Percentiles rank a stretch among this genome's conserved stretches.
phyloP scores from a whole-genome alignment of 805 yeast genomes.

The Saccharomycopsis fibuligera region DNA sequence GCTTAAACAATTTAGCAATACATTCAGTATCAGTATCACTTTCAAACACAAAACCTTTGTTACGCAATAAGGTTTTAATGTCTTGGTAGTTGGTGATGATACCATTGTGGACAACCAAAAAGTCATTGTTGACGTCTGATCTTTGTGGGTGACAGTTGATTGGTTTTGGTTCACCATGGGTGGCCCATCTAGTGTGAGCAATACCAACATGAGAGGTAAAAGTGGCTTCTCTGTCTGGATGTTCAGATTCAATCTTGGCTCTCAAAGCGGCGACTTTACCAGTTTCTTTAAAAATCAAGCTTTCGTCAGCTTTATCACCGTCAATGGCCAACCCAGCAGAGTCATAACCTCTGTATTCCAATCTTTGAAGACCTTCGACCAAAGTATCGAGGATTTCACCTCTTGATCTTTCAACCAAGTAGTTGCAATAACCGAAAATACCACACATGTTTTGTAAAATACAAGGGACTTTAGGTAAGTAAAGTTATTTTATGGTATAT shows the following conservation, averaged over 20 bases:
- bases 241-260: constrained; percentile 46
- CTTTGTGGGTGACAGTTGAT: constrained; percentile 94
- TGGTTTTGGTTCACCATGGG: constrained; percentile 90
- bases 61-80: constrained; percentile 69
- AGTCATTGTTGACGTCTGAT: constrained; percentile 77
- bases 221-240: constrained; percentile 53
- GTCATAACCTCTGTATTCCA: constrained; percentile 98
- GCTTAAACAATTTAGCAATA: constrained; percentile 92
- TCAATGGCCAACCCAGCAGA: constrained; percentile 95
- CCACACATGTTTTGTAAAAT: too few relatives aligned
- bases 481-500: too few relatives aligned
- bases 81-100: constrained; percentile 94
- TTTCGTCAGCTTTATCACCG: constrained; percentile 71
- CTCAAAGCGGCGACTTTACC: constrained; percentile 87
- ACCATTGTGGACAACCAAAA: constrained; percentile 94
- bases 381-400: constrained; percentile 89
- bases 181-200: constrained; percentile 99
- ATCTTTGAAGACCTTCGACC: constrained; percentile 77
- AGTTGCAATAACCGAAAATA: constrained; percentile 96
- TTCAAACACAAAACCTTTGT: constrained; percentile 79
- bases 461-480: too few relatives aligned
- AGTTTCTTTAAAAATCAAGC: constrained; percentile 70
- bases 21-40: constrained; percentile 97
- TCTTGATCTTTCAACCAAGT: constrained; percentile 82
- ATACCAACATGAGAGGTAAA: constrained; percentile 89